These are phyloP conservation scores for Entomortierella parvispora DNA, from an alignment of 192 early-diverging fungal species.

Conservation along the genomic window DNA sequence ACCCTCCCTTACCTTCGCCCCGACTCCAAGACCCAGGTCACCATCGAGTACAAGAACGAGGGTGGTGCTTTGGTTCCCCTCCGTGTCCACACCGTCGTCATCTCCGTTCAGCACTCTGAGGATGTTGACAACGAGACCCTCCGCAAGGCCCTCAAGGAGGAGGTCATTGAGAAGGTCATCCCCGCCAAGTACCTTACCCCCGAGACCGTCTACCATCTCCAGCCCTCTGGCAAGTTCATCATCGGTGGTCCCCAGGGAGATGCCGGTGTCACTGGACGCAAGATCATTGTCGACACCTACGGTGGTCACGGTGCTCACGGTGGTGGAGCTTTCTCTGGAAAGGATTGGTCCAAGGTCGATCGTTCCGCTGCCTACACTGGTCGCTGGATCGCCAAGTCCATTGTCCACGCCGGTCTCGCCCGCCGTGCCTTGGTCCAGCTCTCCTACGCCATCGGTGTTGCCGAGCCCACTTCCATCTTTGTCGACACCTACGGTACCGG, in stretches of 20 bases:
- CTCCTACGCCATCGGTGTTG: conserved; percentile 98
- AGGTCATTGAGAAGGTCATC: conserved; percentile 93
- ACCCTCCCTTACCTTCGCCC: conserved; percentile 89
- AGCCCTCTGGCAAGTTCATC: conserved; percentile 99
- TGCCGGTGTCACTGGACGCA: conserved; percentile 98
- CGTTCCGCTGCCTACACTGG: conserved; percentile 96
- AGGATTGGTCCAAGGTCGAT: conserved; percentile 99
- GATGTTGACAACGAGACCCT: conserved; percentile 89
- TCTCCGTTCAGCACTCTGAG: conserved; percentile 96
- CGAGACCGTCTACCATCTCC: conserved; percentile 94
- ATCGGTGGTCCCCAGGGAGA: conserved; percentile 99
- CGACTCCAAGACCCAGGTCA: conserved; percentile 99
- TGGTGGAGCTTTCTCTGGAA: conserved; percentile 99
- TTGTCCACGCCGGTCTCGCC: conserved; percentile 92
- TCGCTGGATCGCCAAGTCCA: conserved; percentile 98
- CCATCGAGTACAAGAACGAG: conserved; percentile 97
- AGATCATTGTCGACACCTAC: conserved; percentile 80
- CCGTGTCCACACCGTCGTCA: conserved; percentile 96
- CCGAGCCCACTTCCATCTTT: conserved; percentile 96
- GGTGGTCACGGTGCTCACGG: conserved; percentile 95
- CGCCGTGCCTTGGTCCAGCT: conserved; percentile 95
- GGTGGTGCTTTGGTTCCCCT: conserved; percentile 94
- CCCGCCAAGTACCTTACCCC: conserved; percentile 90
- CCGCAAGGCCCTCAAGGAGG: conserved; percentile 88
- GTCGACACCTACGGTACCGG: conserved; percentile 98